Conservation (phyloP, 345 rosid genomes). For the Litchi chinensis region DNA sequence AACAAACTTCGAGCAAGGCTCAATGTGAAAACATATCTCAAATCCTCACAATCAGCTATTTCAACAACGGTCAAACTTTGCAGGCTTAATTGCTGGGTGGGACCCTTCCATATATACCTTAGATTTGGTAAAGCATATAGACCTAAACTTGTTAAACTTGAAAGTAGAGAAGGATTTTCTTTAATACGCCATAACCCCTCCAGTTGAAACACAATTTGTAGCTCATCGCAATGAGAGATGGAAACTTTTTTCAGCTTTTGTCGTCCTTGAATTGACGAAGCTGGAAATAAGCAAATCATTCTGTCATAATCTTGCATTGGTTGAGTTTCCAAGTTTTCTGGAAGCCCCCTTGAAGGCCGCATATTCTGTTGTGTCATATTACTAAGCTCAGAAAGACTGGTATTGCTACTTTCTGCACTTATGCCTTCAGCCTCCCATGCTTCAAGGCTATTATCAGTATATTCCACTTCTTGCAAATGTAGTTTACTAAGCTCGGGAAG, state of each 20-base stretch:
- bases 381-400: no score
- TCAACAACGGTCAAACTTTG: background rate
- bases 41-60: background rate
- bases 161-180: background rate
- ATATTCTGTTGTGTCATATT: no score
- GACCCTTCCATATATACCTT: constrained; percentile 12
- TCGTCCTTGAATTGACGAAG: background rate
- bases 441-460: no score
- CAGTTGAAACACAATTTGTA: constrained; percentile 11
- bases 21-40: constrained; percentile 1
- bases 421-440: no score
- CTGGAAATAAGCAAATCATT: constrained; percentile 8
- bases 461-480: no score
- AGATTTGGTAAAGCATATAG: background rate
- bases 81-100: constrained; percentile 5
- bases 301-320: background rate
- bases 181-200: background rate
- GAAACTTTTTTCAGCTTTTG: constrained; percentile 8
- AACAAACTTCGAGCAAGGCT: constrained; percentile 1
- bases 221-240: background rate
- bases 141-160: background rate
- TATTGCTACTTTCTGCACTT: no score
- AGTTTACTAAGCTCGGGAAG: background rate
- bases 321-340: no score
- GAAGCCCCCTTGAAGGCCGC: no score